These are phyloP conservation scores for Linum lewisii DNA, from an alignment of 345 rosid species.

Conservation along the genomic window DNA sequence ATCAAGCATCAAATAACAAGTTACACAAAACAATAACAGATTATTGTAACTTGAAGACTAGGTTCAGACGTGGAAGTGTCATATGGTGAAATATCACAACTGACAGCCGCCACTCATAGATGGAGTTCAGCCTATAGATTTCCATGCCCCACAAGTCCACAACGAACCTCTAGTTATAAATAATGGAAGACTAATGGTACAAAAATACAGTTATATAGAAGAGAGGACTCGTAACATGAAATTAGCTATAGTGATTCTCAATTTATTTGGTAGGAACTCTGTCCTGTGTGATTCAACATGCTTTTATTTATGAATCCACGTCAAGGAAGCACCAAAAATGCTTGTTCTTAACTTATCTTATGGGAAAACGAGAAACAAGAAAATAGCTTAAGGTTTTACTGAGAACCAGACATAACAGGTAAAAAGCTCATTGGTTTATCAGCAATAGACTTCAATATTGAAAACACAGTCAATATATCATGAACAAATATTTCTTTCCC, in stretches of 20 bases:
- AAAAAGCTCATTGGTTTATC: not conserved
- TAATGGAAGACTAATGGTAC: not conserved
- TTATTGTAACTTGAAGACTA: not conserved
- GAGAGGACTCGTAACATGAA: not conserved
- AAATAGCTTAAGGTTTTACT: not conserved
- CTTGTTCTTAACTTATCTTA: not conserved
- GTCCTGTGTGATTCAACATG: not conserved
- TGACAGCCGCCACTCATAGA: not conserved
- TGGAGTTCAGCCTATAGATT: not conserved
- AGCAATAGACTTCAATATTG: not conserved
- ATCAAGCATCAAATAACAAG: not conserved
- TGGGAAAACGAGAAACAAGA: not conserved
- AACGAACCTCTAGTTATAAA: not conserved
- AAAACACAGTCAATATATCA: not conserved
- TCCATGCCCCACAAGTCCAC: not conserved
- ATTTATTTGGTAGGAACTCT: not conserved
- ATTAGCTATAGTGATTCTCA: not conserved
- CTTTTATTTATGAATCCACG: not conserved
- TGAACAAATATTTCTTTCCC: not conserved
- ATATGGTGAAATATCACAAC: not conserved
- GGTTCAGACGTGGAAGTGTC: too few species aligned
- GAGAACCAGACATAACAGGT: too few species aligned
- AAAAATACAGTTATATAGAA: not conserved
- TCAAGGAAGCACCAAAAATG: not conserved
- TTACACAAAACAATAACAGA: not conserved